These are phyloP conservation scores for Linum lewisii DNA, from an alignment of 345 rosid genomes.

Conservation along the genomic window DNA sequence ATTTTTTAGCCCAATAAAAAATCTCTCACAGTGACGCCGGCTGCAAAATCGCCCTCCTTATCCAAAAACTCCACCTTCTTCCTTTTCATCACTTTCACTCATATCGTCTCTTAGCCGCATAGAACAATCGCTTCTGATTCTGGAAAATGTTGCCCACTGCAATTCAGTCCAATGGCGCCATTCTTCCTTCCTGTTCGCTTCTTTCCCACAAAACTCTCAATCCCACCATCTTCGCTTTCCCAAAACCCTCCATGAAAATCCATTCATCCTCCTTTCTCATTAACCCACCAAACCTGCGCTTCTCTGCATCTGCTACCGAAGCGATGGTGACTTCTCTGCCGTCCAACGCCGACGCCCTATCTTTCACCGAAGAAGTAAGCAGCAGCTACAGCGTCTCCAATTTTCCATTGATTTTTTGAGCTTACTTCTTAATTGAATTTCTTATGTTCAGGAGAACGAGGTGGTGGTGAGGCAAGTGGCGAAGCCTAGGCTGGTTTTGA, in stretches of 20 bases:
- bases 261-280: slow-evolving; percentile 7
- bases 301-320: slow-evolving; percentile 32
- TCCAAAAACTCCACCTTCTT: not conserved
- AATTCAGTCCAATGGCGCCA: slow-evolving; percentile 21
- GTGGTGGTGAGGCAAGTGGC: slow-evolving; percentile 33
- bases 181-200: slow-evolving; percentile 16
- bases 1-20: no score
- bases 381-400: slow-evolving; percentile 20
- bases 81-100: not conserved
- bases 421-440: not conserved
- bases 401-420: not conserved
- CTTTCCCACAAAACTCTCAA: slow-evolving; percentile 14
- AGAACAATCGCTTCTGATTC: not conserved
- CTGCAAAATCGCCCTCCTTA: not conserved
- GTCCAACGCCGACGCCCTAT: slow-evolving; percentile 2
- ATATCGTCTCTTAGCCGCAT: not conserved
- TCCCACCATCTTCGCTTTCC: slow-evolving; percentile 9
- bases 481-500: slow-evolving; percentile 61
- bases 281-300: slow-evolving; percentile 1
- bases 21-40: no score
- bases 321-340: slow-evolving; percentile 30
- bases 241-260: not conserved
- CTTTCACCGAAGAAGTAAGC: slow-evolving; percentile 17
- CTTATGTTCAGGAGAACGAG: slow-evolving; percentile 24
- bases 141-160: slow-evolving; percentile 38